phyloP scores from a whole-genome alignment of 331 rosid species.

The Spiraea crenata region DNA sequence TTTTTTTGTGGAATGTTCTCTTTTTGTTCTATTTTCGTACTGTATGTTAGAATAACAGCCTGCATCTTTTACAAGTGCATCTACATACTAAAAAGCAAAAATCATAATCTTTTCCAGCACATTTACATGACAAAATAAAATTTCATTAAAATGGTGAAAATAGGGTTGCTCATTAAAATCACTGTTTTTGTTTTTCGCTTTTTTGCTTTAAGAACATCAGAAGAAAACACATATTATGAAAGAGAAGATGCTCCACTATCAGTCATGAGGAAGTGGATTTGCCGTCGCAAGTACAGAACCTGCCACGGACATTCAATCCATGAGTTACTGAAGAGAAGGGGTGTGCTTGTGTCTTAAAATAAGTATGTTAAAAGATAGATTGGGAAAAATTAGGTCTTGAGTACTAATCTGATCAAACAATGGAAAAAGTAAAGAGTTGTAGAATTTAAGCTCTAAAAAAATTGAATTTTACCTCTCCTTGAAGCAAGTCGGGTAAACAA shows the following conservation, averaged over 20 bases:
- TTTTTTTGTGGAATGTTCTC: background rate
- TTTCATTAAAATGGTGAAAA: too few species aligned
- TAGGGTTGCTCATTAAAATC: too few species aligned
- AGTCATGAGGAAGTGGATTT: slow-evolving; percentile 27
- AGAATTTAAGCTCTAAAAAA: background rate
- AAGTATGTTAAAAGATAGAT: background rate
- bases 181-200: background rate
- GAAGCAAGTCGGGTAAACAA: slow-evolving; percentile 57
- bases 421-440: slow-evolving; percentile 5
- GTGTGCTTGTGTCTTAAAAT: background rate
- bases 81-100: background rate
- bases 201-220: background rate
- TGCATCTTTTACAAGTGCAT: background rate
- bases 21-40: background rate
- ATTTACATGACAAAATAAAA: background rate
- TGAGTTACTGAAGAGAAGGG: slow-evolving; percentile 3
- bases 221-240: too few species aligned
- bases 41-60: slow-evolving; percentile 6
- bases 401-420: slow-evolving; percentile 8
- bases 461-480: slow-evolving; percentile 61
- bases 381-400: background rate
- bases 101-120: background rate
- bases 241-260: too few species aligned
- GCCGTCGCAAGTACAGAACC: slow-evolving; percentile 69
- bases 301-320: slow-evolving; percentile 32